Base-by-base conservation (phyloP, 768 basidiomycete species). In the Tylopilus felleus region DNA sequence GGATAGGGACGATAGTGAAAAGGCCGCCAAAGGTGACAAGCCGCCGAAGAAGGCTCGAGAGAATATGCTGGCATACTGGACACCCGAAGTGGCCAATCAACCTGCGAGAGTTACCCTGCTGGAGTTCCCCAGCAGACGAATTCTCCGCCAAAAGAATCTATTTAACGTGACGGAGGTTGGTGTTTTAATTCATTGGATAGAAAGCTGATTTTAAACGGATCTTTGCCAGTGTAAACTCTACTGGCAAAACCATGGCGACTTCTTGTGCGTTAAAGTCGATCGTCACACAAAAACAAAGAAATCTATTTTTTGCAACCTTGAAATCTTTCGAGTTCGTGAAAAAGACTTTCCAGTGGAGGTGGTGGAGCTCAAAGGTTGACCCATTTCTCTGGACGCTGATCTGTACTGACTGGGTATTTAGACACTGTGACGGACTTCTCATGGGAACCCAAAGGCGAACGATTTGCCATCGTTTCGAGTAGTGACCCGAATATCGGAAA, bases 231-330 rank as follows among this genome's bases (percentile, higher is more conserved):
- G 96, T 71, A 97, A 97, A 75, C 81, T 99, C 40, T 88, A 89
- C 72, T 99, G 93, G 94, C 97, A 99, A 76, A 96, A 94, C 65
- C 90, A 94, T 68, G 97, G 96, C 33, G 94, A 98, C 71, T 98
- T 92, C 76, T 83, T 99, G 16, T 98, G 97, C 65, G 96, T 98
- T 71, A 98, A 97, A 75, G 97, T 99, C 51, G 97, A 98, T 74
- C 88, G 96, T 47, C 94, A 97, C 70, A 95, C 94, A 23, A 98
- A 98, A 76, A 96, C 96, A 5, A 97, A 96, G 74, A 98, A 98
- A 75, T 94, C 94, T 5, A 93, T 90, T 28, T 98, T 93, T 77
- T 96, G 95, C 73, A 99, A 98, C 71, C 79, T 99, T 56, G 97
- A 99, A 75, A 89, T 99, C 53, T 98, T 98, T 80, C 85, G 95